Base-by-base conservation (phyloP, 192 early-diverging fungal species). In the Geranomyces michiganensis region DNA sequence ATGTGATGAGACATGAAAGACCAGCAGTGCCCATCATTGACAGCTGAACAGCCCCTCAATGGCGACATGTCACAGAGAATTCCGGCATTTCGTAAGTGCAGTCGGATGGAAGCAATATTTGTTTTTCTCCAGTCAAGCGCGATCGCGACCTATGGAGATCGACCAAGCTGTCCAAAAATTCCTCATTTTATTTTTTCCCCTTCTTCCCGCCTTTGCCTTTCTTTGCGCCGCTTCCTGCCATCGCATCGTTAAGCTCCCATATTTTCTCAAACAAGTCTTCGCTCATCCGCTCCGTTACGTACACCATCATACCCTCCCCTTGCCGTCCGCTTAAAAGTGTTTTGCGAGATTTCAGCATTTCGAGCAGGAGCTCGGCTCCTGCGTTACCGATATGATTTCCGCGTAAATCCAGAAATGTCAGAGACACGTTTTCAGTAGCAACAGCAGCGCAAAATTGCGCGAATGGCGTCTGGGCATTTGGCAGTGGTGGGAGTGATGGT, bases 181-280 rank as follows among this genome's bases (percentile, higher is more conserved):
- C 36, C 36, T 7, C 10, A 7, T 60, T 9, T 32, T 33, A 29
- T 29, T 60, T 65, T 46, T 48, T 43, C 33, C 63, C 46, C 73
- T 68, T 72, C 27, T 65, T 75, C n/a, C 43, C 64, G 3, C 76
- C 80, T 64, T 79, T 79, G n/a, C 61, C 61, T 30, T 73, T 76
- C 75, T 81, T 81, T 61, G 56, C 70, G 24, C 59, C 71, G 15
- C 45, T 31, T 12, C 63, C 77, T 22, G 33, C 65, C 80, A 81
- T 81, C 15, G 74, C 73, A 24, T 76, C 77, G 56, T 81, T 81
- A 44, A 79, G 27, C 21, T 79, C 80, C 73, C 72, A 76, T 15
- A 81, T 72, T 21, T 60, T 60, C 21, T 75, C 77, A 72, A 76
- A 81, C 22, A 79, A n/a, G 10, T 78, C 77, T 47, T 76, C 74